Evolutionary conservation across 345 rosid genomes (phyloP).

Genomic region (Sonneratia alba): DNA sequence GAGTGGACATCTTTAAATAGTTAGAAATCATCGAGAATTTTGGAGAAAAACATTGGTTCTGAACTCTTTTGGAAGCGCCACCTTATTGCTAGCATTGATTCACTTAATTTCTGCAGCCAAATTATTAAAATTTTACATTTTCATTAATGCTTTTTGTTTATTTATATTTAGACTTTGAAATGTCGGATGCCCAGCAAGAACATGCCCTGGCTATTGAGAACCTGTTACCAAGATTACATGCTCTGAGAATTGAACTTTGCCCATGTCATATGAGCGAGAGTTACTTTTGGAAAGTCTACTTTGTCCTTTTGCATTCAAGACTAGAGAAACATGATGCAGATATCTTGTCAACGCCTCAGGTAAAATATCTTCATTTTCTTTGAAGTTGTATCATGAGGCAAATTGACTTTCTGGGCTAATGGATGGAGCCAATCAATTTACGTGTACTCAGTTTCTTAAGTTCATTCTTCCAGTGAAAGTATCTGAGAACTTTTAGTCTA

Average conservation of each 20-base stretch:
- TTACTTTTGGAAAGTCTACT: slow-evolving; percentile 95
- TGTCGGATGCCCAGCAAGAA: slow-evolving; percentile 72
- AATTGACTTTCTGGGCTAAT: neutral
- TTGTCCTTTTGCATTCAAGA: slow-evolving; percentile 88
- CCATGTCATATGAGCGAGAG: slow-evolving; percentile 82
- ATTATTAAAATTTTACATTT: neutral
- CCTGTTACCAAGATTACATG: slow-evolving; percentile 64
- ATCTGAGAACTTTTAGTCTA: neutral
- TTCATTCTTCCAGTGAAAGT: neutral
- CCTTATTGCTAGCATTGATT: neutral
- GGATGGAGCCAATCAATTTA: neutral
- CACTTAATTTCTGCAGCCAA: neutral
- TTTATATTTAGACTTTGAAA: slow-evolving; percentile 49
- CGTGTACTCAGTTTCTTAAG: neutral
- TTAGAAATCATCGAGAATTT: neutral
- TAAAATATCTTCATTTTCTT: slow-evolving; percentile 16
- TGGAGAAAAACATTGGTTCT: neutral
- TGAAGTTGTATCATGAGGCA: neutral
- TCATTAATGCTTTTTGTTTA: neutral
- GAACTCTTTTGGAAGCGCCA: neutral
- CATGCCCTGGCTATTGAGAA: slow-evolving; percentile 70
- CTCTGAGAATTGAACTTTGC: slow-evolving; percentile 79
- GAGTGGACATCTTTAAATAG: neutral
- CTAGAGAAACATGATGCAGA: slow-evolving; percentile 71
- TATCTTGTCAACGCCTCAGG: slow-evolving; percentile 76